Evolutionary conservation across 164 flowering plant species (phyloP).

Genomic region (Tetrastigma voinierianum): DNA sequence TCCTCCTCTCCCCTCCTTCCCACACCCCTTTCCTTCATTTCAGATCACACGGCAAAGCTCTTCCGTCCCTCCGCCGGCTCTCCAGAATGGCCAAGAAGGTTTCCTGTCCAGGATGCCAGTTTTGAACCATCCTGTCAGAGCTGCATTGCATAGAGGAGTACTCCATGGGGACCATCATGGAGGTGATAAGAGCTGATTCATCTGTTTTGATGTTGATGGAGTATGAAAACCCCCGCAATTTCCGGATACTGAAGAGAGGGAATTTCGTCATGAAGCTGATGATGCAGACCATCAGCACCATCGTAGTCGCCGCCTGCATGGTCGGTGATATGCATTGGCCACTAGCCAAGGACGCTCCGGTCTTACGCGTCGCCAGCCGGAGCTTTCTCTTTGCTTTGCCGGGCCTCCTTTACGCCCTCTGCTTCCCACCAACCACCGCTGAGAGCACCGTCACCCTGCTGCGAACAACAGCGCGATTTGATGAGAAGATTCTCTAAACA

Average conservation of each 20-base stretch:
- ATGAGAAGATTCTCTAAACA: constrained; percentile 10
- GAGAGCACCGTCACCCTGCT: constrained; percentile 3
- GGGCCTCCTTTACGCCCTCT: constrained; percentile 14
- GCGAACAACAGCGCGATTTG: constrained; percentile 6
- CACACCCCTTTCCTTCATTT: too few species aligned
- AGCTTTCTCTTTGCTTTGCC: constrained; percentile 21
- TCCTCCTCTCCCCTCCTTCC: too few species aligned
- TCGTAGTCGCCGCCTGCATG: constrained; percentile 8
- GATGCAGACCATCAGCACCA: constrained; percentile 3
- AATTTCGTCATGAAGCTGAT: constrained; percentile 5
- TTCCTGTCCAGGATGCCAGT: too few species aligned
- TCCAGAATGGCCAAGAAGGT: too few species aligned
- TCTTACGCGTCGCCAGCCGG: constrained; percentile 6
- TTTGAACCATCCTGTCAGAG: too few species aligned
- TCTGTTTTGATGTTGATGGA: constrained; percentile 10
- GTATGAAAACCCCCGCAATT: neutral
- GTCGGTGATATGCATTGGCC: constrained; percentile 26
- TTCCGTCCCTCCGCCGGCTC: too few species aligned
- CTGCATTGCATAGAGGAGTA: neutral
- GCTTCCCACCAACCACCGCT: constrained; percentile 5
- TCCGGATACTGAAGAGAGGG: constrained; percentile 6
- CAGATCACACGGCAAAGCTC: too few species aligned
- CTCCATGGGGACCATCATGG: constrained; percentile 7
- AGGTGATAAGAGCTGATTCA: too few species aligned
- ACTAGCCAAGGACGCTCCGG: constrained; percentile 12